These are phyloP conservation scores for Sphaerosporella brunnea DNA, from an alignment of 495 filamentous ascomycete genomes.

Conservation along the genomic window DNA sequence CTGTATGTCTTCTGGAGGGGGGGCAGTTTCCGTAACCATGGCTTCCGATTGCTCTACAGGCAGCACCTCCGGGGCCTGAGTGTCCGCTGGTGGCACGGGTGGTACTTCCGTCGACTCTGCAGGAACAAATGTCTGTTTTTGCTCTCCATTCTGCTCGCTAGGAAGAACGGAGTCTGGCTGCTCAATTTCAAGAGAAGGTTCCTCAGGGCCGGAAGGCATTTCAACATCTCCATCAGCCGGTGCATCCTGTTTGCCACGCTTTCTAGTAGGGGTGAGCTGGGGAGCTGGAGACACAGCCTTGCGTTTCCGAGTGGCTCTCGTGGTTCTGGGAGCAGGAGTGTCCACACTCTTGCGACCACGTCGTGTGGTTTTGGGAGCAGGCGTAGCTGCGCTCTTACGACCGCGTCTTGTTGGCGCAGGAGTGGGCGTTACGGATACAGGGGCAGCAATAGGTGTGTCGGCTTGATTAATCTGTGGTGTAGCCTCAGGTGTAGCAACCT, in stretches of 20 bases:
- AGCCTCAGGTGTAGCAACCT: neutral
- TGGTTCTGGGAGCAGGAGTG: neutral
- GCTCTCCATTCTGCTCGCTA: too few relatives aligned
- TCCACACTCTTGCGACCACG: neutral
- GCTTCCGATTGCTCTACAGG: too few relatives aligned
- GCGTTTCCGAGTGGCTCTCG: neutral
- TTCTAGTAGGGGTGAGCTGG: neutral
- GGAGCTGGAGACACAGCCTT: slow-evolving; percentile 1
- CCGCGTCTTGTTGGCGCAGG: neutral
- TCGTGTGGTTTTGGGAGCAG: neutral
- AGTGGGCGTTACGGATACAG: neutral
- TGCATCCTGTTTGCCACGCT: neutral
- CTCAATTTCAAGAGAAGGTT: too few relatives aligned
- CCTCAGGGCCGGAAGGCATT: neutral
- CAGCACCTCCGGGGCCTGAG: too few relatives aligned
- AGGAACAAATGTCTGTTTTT: too few relatives aligned
- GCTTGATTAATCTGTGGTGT: neutral
- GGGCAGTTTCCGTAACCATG: too few relatives aligned
- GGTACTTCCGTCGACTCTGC: too few relatives aligned
- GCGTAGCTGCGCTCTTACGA: neutral
- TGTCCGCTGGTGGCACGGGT: too few relatives aligned
- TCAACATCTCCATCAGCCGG: neutral
- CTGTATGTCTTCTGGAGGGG: too few relatives aligned
- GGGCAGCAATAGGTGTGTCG: neutral
- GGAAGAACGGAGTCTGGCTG: too few relatives aligned